Evolutionary conservation across 1,284 basidiomycete species (phyloP), one percentile per base, ranked within the genome.

Genomic region (Meira nashicola): DNA sequence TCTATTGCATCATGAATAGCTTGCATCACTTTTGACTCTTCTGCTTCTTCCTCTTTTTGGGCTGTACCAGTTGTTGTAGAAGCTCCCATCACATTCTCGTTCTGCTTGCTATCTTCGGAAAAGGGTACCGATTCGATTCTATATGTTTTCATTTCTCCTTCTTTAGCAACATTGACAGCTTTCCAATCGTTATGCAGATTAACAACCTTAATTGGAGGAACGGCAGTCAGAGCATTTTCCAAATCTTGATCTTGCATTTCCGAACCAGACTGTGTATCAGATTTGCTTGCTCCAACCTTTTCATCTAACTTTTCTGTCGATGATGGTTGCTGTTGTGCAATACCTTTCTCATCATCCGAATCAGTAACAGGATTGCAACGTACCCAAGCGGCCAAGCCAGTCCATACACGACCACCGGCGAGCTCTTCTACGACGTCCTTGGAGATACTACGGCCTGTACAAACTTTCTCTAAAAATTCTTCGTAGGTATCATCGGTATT

Each of bases 361-460:
- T 41, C 56, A 19, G 39, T 47, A 7, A 60, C 60, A 37, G 66
- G 64, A 40, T 69, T 73, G 52, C 69, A 72, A 38, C 73, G 57
- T 21, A 66, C 66, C 68, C 77, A 80, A 17, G 80, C 80, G 17
- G 69, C 69, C 47, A 80, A 64, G 15, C 80, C 80, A 0, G 79
- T 80, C 68, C 78, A 78, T n/a, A 81, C 80, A 19, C 80, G 60
- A 1, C 80, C 80, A 12, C 80, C 80, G 0, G 80, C 80, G 19
- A 81, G 63, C 8, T 64, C 60, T 43, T 80, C 76, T 14, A 81
- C 73, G 6, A 78, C 67, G 2, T 79, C 78, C 28, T 65, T 61
- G 12, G 73, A 68, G 28, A 81, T 76, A 8, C 70, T 65, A 33
- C 80, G 66, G 3, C 80, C 80, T 9, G 77, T 71, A 57, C 73